phyloP scores from a whole-genome alignment of 495 filamentous ascomycete species.

The Hyaloscypha finlandica region DNA sequence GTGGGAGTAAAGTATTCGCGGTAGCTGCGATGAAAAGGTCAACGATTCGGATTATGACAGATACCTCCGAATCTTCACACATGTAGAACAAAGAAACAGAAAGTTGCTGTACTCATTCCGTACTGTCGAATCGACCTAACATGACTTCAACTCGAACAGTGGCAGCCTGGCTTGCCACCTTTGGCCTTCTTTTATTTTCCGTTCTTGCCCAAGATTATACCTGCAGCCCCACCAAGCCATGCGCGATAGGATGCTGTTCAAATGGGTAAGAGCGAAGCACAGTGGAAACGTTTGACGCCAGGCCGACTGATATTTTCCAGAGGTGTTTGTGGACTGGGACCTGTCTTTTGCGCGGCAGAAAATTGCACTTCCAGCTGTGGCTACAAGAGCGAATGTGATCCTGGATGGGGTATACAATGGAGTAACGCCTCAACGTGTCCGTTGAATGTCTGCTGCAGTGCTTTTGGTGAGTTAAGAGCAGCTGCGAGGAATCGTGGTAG shows the following conservation, averaged over 20 bases:
- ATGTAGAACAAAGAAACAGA: too few relatives aligned
- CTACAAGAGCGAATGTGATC: slow-evolving; percentile 16
- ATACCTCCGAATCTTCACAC: too few relatives aligned
- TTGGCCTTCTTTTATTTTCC: too few relatives aligned
- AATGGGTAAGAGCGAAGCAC: neutral
- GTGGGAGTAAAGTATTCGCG: too few relatives aligned
- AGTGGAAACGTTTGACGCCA: neutral
- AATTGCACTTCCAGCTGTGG: slow-evolving; percentile 13
- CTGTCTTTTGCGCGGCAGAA: neutral
- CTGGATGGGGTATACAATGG: slow-evolving; percentile 9
- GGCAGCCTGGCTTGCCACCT: too few relatives aligned
- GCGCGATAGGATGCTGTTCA: slow-evolving; percentile 9
- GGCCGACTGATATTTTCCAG: neutral
- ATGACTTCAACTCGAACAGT: too few relatives aligned
- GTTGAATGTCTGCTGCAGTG: slow-evolving; percentile 23
- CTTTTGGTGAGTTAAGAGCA: neutral
- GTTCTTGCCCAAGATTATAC: too few relatives aligned
- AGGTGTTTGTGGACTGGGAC: slow-evolving; percentile 4
- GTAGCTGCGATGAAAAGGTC: too few relatives aligned
- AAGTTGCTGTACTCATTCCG: too few relatives aligned
- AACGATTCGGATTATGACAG: too few relatives aligned
- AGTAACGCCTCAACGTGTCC: slow-evolving; percentile 6
- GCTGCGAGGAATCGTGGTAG: too few relatives aligned
- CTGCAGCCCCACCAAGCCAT: neutral
- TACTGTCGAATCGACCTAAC: too few relatives aligned